Base-by-base conservation (phyloP, 2,329 filamentous ascomycete species). In the Penicillium capsulatum region DNA sequence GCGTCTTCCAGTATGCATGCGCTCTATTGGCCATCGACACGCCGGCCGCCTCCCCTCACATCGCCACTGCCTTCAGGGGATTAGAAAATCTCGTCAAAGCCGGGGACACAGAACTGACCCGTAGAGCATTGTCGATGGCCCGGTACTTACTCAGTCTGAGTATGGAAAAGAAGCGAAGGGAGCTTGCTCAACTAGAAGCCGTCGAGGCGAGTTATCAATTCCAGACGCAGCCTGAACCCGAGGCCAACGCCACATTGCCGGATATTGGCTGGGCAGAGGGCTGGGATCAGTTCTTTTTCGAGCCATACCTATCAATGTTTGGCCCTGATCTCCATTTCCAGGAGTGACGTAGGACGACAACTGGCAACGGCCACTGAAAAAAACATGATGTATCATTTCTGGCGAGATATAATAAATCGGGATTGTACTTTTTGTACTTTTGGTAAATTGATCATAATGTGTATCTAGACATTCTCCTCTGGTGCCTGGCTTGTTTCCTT, bases 211-310 rank as follows among this genome's bases (percentile, higher is more conserved):
- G 22, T 15, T 57, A 45, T 17, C 13, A 51, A 42, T 33, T 30
- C 10, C 50, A 40, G 26, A 3, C 35, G 8, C 46, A 10, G 29
- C 40, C 47, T 9, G 42, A 1, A 33, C 11, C 44, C 10, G 47
- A 53, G 16, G 13, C 31, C 13, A 45, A 46, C 32, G 13, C 14
- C 4, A 4, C 38, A 7, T 14, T 53, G 15, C 44, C 54, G 29
- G 55, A 57, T n/a, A 42, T 57, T 3, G 34, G 17, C 7, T 60
- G 57, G 57, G 45, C 14, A 4, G 1, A 48, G 13, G 48, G 58
- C 34, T 61, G 55, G 59, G 56, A 61, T 26, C 57, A 60, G n/a
- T 54, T 61, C 14, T 45, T 61, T 16, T 40, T 59, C 3, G 59
- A 61, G 27, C 58, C 58, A 35, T 60, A 58, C 48, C 7, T 59